Base-by-base conservation (phyloP, 768 basidiomycete species). In the Steccherinum ochraceum region DNA sequence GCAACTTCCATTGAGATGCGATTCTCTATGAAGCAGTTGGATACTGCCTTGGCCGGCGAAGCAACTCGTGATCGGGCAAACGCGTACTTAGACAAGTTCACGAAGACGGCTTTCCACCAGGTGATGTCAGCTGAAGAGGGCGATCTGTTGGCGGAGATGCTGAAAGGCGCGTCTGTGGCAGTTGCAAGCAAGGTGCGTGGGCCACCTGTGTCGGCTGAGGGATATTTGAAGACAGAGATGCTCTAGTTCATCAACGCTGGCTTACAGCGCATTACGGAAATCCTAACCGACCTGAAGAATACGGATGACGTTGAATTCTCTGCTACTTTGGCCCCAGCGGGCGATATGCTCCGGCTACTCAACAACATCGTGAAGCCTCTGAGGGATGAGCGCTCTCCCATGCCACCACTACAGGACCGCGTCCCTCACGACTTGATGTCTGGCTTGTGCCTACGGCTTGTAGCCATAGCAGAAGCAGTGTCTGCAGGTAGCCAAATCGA, bases 91-190 rank as follows among this genome's bases (percentile, higher is more conserved):
- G 81, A 87, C 57, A 83, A 75, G 53, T 69, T 91, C 45, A 81
- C 81, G 0, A 71, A 76, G 4, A 78, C 79, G 60, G 69, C 91
- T 5, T 86, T 92, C 58, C 81, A 78, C 53, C 81, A 86, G 52
- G 81, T 81, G 7, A 83, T 89, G 66, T 81, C 83, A 13, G 78
- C 81, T 0, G 88, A 91, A 56, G 85, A 91, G 64, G 88, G 87
- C 0, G 86, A 83, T 55, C 87, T 89, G 57, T 81, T 91, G 4
- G 86, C 86, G n/a, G 85, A 89, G 61, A 86, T 91, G 77, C 77
- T 84, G 18, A 76, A 77, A 56, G 85, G 84, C 24, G 83, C 84
- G 7, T 83, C 84, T 43, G 74, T 70, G 41, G 68, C 73, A 0
- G 81, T 92, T 25, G 84, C 81, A 3, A 75, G 75, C 48, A 89